Evolutionary conservation across 345 rosid species (phyloP).

Genomic region (Moricandia arvensis): DNA sequence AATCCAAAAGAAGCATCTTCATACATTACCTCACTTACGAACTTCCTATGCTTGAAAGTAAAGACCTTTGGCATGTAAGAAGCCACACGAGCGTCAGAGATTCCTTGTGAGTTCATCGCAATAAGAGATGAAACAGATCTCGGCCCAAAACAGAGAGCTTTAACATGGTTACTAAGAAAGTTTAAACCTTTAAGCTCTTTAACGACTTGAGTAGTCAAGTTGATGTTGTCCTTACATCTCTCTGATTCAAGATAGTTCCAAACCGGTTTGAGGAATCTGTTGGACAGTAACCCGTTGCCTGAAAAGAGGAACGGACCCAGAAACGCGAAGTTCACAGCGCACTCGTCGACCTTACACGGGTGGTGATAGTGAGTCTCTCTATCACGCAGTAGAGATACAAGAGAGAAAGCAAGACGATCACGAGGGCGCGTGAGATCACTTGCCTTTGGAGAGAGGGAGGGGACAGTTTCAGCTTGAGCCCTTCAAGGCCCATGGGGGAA

Average conservation of each 20-base stretch:
- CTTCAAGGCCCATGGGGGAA: too few species aligned
- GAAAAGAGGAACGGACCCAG: slow-evolving; percentile 35
- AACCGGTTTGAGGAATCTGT: slow-evolving; percentile 46
- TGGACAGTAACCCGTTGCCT: slow-evolving; percentile 32
- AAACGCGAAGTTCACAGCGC: slow-evolving; percentile 42
- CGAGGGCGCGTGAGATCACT: too few species aligned
- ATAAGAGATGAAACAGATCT: slow-evolving; percentile 54
- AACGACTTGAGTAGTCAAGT: slow-evolving; percentile 49
- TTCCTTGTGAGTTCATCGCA: slow-evolving; percentile 61
- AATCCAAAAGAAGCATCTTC: slow-evolving; percentile 64
- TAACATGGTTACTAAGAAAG: slow-evolving; percentile 46
- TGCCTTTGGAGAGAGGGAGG: too few species aligned
- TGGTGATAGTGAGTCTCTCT: too few species aligned
- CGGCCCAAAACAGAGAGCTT: slow-evolving; percentile 76
- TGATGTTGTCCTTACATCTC: slow-evolving; percentile 46
- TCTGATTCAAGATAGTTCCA: slow-evolving; percentile 46
- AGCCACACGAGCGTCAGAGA: slow-evolving; percentile 51
- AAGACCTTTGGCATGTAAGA: slow-evolving; percentile 54
- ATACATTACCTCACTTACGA: slow-evolving; percentile 55
- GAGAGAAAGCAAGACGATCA: too few species aligned
- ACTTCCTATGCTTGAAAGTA: slow-evolving; percentile 57
- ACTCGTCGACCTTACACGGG: slow-evolving; percentile 36
- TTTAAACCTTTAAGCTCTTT: slow-evolving; percentile 54
- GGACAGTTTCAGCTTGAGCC: too few species aligned
- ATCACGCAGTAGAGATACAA: too few species aligned